Conservation (phyloP, 1,284 basidiomycete species). For the Trichosporon faecale region DNA sequence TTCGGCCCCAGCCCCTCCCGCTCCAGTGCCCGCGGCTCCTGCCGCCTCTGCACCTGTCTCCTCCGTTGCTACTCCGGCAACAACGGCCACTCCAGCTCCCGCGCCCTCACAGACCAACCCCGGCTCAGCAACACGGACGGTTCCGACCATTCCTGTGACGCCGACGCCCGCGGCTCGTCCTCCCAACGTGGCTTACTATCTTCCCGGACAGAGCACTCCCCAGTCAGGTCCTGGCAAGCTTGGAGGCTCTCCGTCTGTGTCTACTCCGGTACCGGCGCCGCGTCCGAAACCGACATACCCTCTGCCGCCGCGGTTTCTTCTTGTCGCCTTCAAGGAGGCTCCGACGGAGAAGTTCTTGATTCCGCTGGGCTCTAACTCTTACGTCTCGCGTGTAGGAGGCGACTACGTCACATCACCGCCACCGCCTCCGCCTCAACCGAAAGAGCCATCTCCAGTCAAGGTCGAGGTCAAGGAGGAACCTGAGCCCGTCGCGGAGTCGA, state of each 20-base stretch:
- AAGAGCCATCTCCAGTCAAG: neutral
- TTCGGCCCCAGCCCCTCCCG: neutral
- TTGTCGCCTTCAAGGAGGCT: conserved; percentile 45
- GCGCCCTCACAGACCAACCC: neutral
- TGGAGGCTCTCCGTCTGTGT: neutral
- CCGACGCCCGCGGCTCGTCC: neutral
- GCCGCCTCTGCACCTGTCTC: too few relatives aligned
- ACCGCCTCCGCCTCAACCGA: conserved; percentile 10
- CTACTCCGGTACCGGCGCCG: conserved; percentile 13
- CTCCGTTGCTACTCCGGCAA: too few relatives aligned
- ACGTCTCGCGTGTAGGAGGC: conserved; percentile 42
- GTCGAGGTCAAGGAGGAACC: neutral
- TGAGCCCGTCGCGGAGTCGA: neutral
- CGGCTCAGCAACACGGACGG: neutral
- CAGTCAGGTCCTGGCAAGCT: neutral
- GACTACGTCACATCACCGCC: conserved; percentile 35
- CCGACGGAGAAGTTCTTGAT: conserved; percentile 46
- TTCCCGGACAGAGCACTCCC: neutral
- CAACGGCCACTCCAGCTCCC: neutral
- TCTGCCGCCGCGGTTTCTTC: conserved; percentile 43
- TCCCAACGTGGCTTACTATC: neutral
- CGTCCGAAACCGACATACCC: conserved; percentile 28
- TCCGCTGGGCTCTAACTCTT: conserved; percentile 39
- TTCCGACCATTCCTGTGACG: neutral
- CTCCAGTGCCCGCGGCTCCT: neutral